These are phyloP conservation scores for Aspergillus bertholletiae DNA, from an alignment of 495 filamentous ascomycete species.

Conservation along the genomic window DNA sequence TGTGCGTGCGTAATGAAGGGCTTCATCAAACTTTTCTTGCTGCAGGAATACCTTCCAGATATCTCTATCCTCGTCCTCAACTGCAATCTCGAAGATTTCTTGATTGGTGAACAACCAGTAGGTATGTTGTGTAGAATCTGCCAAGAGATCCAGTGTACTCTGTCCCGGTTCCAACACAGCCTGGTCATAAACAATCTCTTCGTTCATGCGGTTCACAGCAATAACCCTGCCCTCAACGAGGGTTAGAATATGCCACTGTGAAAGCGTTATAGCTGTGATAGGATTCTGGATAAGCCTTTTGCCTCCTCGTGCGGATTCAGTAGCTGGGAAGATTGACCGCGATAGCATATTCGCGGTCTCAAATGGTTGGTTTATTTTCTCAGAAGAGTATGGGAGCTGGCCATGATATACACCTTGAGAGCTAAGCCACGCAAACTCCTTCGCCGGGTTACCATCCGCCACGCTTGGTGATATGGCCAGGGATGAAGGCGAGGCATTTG, in stretches of 20 bases:
- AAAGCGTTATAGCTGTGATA: slow-evolving; percentile 77
- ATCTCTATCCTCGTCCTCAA: slow-evolving; percentile 85
- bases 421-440: slow-evolving; percentile 86
- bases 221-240: slow-evolving; percentile 78
- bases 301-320: slow-evolving; percentile 61
- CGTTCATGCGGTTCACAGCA: slow-evolving; percentile 80
- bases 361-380: slow-evolving; percentile 51
- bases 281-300: slow-evolving; percentile 62
- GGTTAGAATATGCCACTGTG: slow-evolving; percentile 89
- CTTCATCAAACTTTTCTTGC: slow-evolving; percentile 80
- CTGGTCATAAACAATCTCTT: slow-evolving; percentile 81
- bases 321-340: slow-evolving; percentile 63
- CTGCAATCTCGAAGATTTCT: slow-evolving; percentile 90
- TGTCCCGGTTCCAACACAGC: slow-evolving; percentile 78
- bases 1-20: slow-evolving; percentile 72
- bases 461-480: slow-evolving; percentile 74
- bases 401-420: slow-evolving; percentile 87
- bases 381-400: slow-evolving; percentile 52
- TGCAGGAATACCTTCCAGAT: slow-evolving; percentile 90
- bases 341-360: slow-evolving; percentile 72
- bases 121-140: slow-evolving; percentile 88
- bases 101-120: slow-evolving; percentile 91
- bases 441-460: slow-evolving; percentile 51
- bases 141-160: slow-evolving; percentile 71
- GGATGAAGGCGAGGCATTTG: slow-evolving; percentile 54